Evolutionary conservation across 2,329 filamentous ascomycete genomes (phyloP).

Genomic region (Penicillium frequentans): DNA sequence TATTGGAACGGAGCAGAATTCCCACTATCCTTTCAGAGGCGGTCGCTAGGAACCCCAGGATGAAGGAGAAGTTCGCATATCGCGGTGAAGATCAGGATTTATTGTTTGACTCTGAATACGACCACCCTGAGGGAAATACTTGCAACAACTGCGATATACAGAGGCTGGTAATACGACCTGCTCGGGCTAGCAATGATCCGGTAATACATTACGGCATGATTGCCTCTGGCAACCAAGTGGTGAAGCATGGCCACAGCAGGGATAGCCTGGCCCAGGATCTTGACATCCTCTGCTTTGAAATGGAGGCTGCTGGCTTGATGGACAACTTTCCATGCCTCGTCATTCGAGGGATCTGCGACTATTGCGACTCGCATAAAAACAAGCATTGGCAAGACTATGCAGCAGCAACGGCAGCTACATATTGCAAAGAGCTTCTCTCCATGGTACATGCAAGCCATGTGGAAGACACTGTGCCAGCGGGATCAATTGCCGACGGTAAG

Average conservation of each 20-base stretch:
- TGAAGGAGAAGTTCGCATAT: conserved; percentile 8
- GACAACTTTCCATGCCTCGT: conserved; percentile 6
- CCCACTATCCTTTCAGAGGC: not conserved
- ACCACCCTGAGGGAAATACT: not conserved
- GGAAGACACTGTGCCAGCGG: not conserved
- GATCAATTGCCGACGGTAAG: too few species aligned
- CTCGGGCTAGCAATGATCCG: not conserved
- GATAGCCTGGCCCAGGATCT: not conserved
- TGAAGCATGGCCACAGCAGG: not conserved
- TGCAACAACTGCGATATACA: not conserved
- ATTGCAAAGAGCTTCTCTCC: not conserved
- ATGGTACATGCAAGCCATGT: not conserved
- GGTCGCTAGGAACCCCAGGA: not conserved
- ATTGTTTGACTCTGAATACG: not conserved
- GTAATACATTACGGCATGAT: conserved; percentile 8
- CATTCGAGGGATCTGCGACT: conserved; percentile 8
- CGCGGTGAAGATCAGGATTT: too few species aligned
- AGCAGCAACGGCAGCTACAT: not conserved
- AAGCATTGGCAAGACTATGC: conserved; percentile 11
- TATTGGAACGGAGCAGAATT: not conserved
- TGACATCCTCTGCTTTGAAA: conserved; percentile 1
- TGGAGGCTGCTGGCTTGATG: not conserved
- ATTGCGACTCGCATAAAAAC: conserved; percentile 7
- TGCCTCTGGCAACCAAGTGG: conserved; percentile 6
- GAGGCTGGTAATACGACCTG: not conserved